phyloP scores from a whole-genome alignment of 2,329 filamentous ascomycete species.

The Colletotrichum abscissum region DNA sequence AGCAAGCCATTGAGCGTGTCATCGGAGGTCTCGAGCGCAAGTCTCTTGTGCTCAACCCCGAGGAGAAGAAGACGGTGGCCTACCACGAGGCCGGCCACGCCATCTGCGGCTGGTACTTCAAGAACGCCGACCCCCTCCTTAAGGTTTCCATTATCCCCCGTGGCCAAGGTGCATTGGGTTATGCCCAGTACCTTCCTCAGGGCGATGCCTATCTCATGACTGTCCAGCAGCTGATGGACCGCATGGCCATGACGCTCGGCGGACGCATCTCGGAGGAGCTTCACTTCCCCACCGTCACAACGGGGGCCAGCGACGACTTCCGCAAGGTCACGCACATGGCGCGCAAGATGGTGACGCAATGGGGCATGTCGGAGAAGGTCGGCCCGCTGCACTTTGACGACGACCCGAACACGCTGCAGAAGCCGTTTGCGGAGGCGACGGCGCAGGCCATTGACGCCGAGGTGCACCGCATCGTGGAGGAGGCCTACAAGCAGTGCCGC shows the following conservation, averaged over 20 bases:
- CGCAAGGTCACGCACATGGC: slow-evolving; percentile 98
- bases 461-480: slow-evolving; percentile 89
- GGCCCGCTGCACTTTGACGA: slow-evolving; percentile 93
- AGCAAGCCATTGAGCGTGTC: slow-evolving; percentile 97
- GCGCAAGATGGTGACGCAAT: slow-evolving; percentile 98
- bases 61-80: slow-evolving; percentile 95
- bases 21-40: slow-evolving; percentile 98
- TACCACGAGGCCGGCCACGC: slow-evolving; percentile 99
- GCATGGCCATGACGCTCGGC: slow-evolving; percentile 99
- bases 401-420: slow-evolving; percentile 83
- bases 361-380: slow-evolving; percentile 96
- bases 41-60: slow-evolving; percentile 89
- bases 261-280: slow-evolving; percentile 95
- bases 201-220: slow-evolving; percentile 97
- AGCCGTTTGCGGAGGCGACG: slow-evolving; percentile 96
- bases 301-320: slow-evolving; percentile 95
- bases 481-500: slow-evolving; percentile 92
- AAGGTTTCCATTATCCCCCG: slow-evolving; percentile 99
- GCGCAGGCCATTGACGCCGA: slow-evolving; percentile 92
- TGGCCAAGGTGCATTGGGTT: slow-evolving; percentile 91
- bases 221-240: slow-evolving; percentile 95
- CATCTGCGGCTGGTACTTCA: slow-evolving; percentile 98
- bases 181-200: slow-evolving; percentile 95
- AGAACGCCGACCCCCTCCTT: slow-evolving; percentile 94
- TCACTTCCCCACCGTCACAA: slow-evolving; percentile 96